Base-by-base conservation (phyloP, 2,329 filamentous ascomycete genomes). In the Ceratocystis alfenasii region DNA sequence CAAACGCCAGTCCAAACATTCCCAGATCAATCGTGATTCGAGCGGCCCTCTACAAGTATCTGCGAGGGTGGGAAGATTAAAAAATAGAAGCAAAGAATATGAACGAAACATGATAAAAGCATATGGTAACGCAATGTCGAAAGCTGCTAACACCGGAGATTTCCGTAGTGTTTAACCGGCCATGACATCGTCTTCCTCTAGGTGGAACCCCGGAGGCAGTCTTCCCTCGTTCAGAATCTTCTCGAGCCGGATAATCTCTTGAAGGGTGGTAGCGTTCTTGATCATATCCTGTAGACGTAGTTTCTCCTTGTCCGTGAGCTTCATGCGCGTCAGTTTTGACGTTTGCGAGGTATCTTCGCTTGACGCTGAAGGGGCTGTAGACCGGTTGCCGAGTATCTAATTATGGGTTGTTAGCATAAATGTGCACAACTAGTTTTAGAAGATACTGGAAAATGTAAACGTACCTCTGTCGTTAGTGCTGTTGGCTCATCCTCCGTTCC, bases 201-300 rank as follows among this genome's bases (percentile, higher is more conserved):
- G 72, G 45, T 83, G 79, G 41, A 86, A 82, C 33, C 86, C 88
- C 44, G 82, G 80, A 1, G 93, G 93, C 75, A 97, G 81, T 72
- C 89, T 81, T 1, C 94, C 94, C 75, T 97, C 93, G 69, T 89
- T 89, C 70, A 97, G 77, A 75, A 94, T 90, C 79, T 93, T 95
- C 79, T 99, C 94, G 73, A 99, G 75, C 70, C 85, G 82, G 66
- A 90, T 87, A 73, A 99, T 95, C 78, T 97, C 94, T 70, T 91
- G 87, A 72, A 99, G 75, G 72, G 88, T 95, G 74, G 87, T 91
- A 5, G 94, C 93, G 72, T 89, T 90, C 76, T 86, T 86, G 75
- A 99, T 95, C 77, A 93, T 81, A 72, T 90, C 87, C 76, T 95
- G 87, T 68, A 97, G 83, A 69, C 85, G 83, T 80, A 87, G 88